Evolutionary conservation across 108 stramenopile genomes (phyloP).

Genomic region (Cylindrotheca closterium): DNA sequence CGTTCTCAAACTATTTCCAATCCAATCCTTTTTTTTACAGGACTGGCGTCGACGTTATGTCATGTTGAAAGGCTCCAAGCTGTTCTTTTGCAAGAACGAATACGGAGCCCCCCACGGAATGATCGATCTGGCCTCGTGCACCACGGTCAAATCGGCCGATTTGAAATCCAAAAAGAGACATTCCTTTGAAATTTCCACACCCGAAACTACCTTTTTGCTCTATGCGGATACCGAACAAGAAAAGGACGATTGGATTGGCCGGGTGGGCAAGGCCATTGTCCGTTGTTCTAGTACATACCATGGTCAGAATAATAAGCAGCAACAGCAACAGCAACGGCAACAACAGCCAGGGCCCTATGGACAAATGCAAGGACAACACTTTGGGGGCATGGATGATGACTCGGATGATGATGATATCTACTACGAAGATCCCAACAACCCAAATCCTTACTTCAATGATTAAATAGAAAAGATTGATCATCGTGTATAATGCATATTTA

Average conservation of each 20-base stretch:
- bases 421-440: constrained; percentile 77
- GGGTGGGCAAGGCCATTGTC: constrained; percentile 97
- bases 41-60: constrained; percentile 99
- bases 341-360: constrained; percentile 4
- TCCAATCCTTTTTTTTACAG: constrained; percentile 28
- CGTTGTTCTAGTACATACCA: constrained; percentile 85
- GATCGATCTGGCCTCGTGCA: constrained; percentile 94
- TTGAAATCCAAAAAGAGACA: constrained; percentile 93
- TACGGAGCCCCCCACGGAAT: constrained; percentile 83
- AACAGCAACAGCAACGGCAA: constrained; percentile 7
- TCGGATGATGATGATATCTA: constrained; percentile 76
- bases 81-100: constrained; percentile 92
- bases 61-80: constrained; percentile 95
- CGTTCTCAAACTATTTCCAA: constrained; percentile 2
- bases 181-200: constrained; percentile 97
- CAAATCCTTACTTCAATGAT: constrained; percentile 88
- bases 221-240: constrained; percentile 99
- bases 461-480: too few relatives aligned
- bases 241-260: constrained; percentile 99
- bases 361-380: constrained; percentile 5
- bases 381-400: constrained; percentile 38
- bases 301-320: constrained; percentile 28
- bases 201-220: constrained; percentile 91
- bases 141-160: constrained; percentile 99
- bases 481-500: neutral